Evolutionary conservation across 371 early-diverging fungal genomes (phyloP).

Genomic region (Dichotomocladium elegans): DNA sequence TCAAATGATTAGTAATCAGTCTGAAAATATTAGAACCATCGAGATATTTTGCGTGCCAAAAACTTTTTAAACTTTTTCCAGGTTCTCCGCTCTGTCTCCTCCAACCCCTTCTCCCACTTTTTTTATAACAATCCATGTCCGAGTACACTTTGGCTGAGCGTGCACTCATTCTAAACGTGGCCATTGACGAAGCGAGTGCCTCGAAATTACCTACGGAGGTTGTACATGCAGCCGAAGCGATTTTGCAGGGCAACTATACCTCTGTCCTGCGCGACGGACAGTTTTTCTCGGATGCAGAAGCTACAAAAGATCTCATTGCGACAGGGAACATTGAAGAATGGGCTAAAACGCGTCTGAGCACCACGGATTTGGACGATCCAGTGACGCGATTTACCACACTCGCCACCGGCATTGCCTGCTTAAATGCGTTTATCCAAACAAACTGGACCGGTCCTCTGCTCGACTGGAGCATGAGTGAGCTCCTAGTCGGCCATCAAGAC

Average conservation of each 20-base stretch:
- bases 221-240: constrained; percentile 8
- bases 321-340: constrained; percentile 21
- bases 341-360: constrained; percentile 12
- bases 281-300: constrained; percentile 11
- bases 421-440: constrained; percentile 63
- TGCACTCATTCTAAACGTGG: constrained; percentile 12
- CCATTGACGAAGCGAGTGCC: constrained; percentile 4
- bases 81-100: too few species aligned
- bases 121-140: too few species aligned
- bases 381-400: constrained; percentile 23
- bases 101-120: too few species aligned
- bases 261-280: constrained; percentile 20
- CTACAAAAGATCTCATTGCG: background rate
- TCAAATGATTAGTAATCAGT: too few species aligned
- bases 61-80: too few species aligned
- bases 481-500: constrained; percentile 17
- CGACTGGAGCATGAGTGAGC: constrained; percentile 28
- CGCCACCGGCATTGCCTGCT: constrained; percentile 49
- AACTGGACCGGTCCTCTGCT: constrained; percentile 68
- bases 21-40: too few species aligned
- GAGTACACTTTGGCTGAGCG: constrained; percentile 4
- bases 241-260: constrained; percentile 30
- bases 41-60: too few species aligned
- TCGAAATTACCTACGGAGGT: constrained; percentile 3
- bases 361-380: constrained; percentile 5